Percentiles rank a stretch among this genome's conserved stretches.
phyloP scores from a whole-genome alignment of 1,284 basidiomycete genomes.

The Vanrija sp. region DNA sequence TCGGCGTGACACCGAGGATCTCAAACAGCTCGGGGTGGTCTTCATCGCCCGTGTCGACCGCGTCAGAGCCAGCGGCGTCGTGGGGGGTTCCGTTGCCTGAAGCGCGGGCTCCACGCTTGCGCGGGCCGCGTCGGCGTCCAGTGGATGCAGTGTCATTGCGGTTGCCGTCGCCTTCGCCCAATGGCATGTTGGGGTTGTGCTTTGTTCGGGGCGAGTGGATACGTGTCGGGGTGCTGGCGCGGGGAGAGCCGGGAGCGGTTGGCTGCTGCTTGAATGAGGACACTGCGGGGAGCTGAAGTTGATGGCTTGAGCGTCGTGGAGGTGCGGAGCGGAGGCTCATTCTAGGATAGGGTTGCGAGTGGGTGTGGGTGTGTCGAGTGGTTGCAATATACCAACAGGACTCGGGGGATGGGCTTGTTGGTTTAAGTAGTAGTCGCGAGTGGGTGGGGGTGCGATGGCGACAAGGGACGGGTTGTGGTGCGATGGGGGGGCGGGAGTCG shows the following conservation, averaged over 20 bases:
- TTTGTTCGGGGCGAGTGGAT: background rate
- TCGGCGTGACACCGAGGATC: constrained; percentile 34
- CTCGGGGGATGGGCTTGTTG: background rate
- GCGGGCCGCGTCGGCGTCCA: constrained; percentile 1
- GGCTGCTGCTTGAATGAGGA: background rate
- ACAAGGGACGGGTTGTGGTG: background rate
- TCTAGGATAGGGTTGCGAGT: background rate
- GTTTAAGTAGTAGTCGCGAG: no score
- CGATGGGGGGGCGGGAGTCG: background rate
- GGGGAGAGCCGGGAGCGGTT: background rate
- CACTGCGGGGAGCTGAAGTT: background rate
- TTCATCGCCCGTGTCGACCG: constrained; percentile 13
- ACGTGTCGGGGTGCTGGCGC: constrained; percentile 3
- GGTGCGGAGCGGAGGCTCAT: constrained; percentile 2
- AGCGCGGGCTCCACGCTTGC: background rate
- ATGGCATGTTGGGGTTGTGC: background rate
- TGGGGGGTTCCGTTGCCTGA: background rate
- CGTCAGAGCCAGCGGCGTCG: constrained; percentile 2
- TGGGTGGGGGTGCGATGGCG: background rate
- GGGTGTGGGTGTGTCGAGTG: background rate
- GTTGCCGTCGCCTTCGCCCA: background rate
- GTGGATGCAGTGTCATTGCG: background rate
- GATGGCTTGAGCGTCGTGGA: background rate
- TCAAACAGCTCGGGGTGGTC: constrained; percentile 34
- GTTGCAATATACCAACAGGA: background rate